Evolutionary conservation across 345 rosid genomes (phyloP).

Genomic region (Salix caprea): DNA sequence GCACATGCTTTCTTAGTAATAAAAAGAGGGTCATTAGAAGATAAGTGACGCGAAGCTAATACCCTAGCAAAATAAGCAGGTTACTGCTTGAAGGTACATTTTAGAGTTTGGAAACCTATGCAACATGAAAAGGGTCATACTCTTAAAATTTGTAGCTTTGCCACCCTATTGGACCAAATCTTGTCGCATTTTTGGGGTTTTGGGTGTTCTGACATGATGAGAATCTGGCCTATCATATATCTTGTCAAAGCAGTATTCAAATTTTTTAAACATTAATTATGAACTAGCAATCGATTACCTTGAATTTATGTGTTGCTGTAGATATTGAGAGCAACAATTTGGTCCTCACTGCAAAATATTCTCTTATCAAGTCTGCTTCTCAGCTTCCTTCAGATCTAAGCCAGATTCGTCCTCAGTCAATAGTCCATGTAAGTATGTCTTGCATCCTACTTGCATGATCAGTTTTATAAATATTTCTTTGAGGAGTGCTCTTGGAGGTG

Average conservation of each 20-base stretch:
- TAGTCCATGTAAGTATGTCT: conserved; percentile 60
- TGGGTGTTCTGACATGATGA: not conserved
- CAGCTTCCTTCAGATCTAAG: conserved; percentile 70
- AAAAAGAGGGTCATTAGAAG: no score
- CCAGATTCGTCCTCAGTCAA: conserved; percentile 53
- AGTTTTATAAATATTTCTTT: not conserved
- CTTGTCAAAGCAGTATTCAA: not conserved
- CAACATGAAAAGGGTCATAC: not conserved
- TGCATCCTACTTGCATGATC: not conserved
- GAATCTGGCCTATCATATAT: no score
- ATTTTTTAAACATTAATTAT: not conserved
- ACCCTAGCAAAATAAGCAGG: no score
- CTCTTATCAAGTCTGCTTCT: conserved; percentile 56
- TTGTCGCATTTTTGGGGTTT: not conserved
- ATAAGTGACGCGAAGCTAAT: no score
- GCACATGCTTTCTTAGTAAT: no score
- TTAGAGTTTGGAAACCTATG: no score
- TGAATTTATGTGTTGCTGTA: conserved; percentile 18
- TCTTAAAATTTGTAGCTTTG: no score
- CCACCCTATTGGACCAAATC: not conserved
- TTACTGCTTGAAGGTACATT: no score
- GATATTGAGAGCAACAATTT: conserved; percentile 71
- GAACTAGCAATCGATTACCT: not conserved
- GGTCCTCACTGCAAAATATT: conserved; percentile 77
- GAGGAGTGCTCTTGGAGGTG: not conserved